Percentiles rank a stretch among this genome's conserved stretches.
phyloP scores from a whole-genome alignment of 495 filamentous ascomycete genomes.

The Staphylotrichum tortipilum region DNA sequence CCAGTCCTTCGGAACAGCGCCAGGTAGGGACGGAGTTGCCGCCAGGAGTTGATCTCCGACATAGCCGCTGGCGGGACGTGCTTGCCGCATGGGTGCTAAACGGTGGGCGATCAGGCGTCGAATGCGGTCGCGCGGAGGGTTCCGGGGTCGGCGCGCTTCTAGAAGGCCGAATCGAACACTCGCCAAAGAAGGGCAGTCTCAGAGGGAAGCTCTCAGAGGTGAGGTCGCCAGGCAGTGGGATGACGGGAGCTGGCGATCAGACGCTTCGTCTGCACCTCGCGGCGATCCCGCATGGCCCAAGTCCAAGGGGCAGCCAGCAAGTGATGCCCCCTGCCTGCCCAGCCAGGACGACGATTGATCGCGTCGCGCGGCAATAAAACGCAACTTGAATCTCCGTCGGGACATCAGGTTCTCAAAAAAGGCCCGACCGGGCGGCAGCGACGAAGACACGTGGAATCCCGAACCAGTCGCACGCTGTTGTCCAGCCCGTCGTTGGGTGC shows the following conservation, averaged over 20 bases:
- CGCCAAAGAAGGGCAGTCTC: too few relatives aligned
- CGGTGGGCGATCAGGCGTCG: slow-evolving; percentile 16
- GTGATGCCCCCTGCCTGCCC: too few relatives aligned
- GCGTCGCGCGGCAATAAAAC: not conserved
- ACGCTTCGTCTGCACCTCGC: slow-evolving; percentile 19
- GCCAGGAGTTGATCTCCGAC: not conserved
- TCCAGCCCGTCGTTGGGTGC: too few relatives aligned
- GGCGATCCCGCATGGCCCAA: not conserved
- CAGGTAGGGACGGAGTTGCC: not conserved
- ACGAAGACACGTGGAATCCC: too few relatives aligned
- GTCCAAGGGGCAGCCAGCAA: not conserved
- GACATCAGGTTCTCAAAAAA: not conserved
- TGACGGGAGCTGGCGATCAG: slow-evolving; percentile 20
- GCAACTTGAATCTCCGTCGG: not conserved
- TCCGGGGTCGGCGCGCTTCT: slow-evolving; percentile 7
- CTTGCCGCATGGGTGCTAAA: not conserved
- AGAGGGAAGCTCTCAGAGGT: not conserved
- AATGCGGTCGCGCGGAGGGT: slow-evolving; percentile 1
- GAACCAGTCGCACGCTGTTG: too few relatives aligned
- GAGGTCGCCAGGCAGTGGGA: slow-evolving; percentile 3
- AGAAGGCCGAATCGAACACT: slow-evolving; percentile 6
- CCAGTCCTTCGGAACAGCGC: too few relatives aligned
- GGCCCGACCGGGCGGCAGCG: not conserved
- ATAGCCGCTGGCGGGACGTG: not conserved
- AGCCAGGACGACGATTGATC: not conserved